These are phyloP conservation scores for Candida sojae DNA, from an alignment of 1,139 yeast genomes.

Conservation along the genomic window DNA sequence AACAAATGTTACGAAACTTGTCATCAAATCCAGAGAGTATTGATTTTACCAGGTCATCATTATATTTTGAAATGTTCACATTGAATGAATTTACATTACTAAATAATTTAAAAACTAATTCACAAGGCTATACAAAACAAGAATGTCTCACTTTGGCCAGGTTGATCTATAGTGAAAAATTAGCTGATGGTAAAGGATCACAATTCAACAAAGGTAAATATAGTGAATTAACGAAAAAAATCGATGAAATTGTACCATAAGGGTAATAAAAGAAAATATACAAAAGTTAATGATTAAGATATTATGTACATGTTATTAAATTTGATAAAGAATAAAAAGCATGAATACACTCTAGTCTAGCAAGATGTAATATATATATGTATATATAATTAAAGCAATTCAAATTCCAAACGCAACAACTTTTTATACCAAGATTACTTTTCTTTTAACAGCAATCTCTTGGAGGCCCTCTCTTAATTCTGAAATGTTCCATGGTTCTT, in stretches of 20 bases:
- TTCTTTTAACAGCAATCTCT: constrained; percentile 12
- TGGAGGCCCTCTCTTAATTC: constrained; percentile 12
- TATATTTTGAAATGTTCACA: constrained; percentile 59
- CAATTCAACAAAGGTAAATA: constrained; percentile 43
- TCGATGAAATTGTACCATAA: constrained; percentile 16
- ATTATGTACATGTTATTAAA: background rate
- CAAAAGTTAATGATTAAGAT: background rate
- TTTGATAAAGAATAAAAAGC: background rate
- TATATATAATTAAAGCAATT: background rate
- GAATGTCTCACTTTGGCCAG: constrained; percentile 40
- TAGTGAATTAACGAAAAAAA: constrained; percentile 35
- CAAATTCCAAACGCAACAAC: background rate
- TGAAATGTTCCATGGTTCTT: constrained; percentile 34
- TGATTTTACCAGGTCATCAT: constrained; percentile 56
- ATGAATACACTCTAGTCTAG: background rate
- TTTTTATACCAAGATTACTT: background rate
- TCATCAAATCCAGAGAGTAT: constrained; percentile 58
- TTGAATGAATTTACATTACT: constrained; percentile 39
- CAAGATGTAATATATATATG: background rate
- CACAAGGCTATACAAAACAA: constrained; percentile 18
- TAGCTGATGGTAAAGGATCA: constrained; percentile 43
- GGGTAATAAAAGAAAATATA: background rate
- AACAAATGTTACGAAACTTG: constrained; percentile 71
- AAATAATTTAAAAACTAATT: constrained; percentile 22
- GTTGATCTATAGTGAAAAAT: constrained; percentile 46